Conservation (phyloP, 176 grass and related monocot genomes). For the Secale cereale region DNA sequence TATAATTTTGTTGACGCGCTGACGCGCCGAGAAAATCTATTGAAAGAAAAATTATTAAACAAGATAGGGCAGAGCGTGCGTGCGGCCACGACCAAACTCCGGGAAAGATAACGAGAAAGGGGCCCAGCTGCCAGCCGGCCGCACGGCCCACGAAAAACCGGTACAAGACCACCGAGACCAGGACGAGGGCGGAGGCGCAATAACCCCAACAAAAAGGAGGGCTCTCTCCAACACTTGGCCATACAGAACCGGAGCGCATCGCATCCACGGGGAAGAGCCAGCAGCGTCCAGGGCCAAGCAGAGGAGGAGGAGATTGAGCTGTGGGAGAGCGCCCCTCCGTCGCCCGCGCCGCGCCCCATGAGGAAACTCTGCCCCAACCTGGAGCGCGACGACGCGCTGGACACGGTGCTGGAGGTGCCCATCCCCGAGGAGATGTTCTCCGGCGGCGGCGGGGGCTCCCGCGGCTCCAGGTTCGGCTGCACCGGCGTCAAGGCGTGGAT, state of each 20-base stretch:
- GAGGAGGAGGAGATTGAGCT: neutral
- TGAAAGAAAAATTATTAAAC: neutral
- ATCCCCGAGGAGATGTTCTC: conserved; percentile 97
- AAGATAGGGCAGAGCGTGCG: conserved; percentile 42
- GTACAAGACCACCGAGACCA: conserved; percentile 30
- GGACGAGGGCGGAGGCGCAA: neutral
- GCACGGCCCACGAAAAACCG: conserved; percentile 36
- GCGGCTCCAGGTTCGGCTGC: conserved; percentile 52
- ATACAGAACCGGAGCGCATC: neutral
- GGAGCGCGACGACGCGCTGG: conserved; percentile 86
- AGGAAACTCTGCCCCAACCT: conserved; percentile 95
- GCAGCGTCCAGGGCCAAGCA: neutral
- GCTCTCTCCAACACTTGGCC: neutral
- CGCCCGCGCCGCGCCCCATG: conserved; percentile 18
- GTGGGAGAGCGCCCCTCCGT: neutral
- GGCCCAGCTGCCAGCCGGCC: conserved; percentile 54
- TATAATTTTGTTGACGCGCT: conserved; percentile 19
- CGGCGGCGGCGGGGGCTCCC: conserved; percentile 24
- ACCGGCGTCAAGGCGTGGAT: conserved; percentile 90
- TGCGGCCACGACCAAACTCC: conserved; percentile 62
- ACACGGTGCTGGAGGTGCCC: conserved; percentile 97
- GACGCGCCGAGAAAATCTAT: neutral
- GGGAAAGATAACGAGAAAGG: neutral
- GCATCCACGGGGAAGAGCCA: neutral
- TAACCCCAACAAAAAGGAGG: conserved; percentile 10